Conservation (phyloP, 176 grass and related monocot species). For the Oryza meridionalis region DNA sequence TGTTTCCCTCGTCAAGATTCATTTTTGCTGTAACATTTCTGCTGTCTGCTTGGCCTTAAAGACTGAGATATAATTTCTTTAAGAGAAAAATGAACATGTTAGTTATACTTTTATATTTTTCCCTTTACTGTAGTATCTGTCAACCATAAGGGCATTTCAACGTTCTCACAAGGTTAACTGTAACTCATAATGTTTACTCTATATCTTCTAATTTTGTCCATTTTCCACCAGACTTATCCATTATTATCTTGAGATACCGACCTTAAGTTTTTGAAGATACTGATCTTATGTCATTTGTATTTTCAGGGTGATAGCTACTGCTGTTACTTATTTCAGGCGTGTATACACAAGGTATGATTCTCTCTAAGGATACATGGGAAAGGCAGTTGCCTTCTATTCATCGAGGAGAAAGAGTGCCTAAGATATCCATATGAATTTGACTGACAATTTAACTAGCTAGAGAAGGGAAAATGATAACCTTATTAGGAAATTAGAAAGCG, state of each 20-base stretch:
- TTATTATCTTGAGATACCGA: background rate
- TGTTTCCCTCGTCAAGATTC: background rate
- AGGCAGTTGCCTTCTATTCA: background rate
- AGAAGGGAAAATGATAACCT: constrained; percentile 9
- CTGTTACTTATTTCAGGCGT: constrained; percentile 93
- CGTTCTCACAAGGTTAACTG: constrained; percentile 11
- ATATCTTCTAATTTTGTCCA: background rate
- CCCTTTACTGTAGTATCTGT: background rate
- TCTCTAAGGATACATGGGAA: constrained; percentile 1
- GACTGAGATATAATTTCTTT: background rate
- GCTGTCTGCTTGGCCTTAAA: background rate
- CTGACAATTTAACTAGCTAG: background rate
- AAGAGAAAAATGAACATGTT: too few relatives aligned
- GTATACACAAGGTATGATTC: constrained; percentile 90
- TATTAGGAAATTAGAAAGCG: background rate
- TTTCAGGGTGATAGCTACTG: constrained; percentile 98
- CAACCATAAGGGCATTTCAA: background rate
- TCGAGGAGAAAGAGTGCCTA: background rate
- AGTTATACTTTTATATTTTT: background rate
- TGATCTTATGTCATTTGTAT: constrained; percentile 37
- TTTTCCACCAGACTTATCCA: background rate
- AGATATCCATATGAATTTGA: constrained; percentile 14
- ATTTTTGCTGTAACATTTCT: background rate
- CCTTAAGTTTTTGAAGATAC: constrained; percentile 5
- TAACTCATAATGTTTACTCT: background rate